Percentiles rank a stretch among this genome's conserved stretches.
Evolutionary conservation across 108 stramenopile species (phyloP).

Genomic region (Pseudonitzschia multistriata): DNA sequence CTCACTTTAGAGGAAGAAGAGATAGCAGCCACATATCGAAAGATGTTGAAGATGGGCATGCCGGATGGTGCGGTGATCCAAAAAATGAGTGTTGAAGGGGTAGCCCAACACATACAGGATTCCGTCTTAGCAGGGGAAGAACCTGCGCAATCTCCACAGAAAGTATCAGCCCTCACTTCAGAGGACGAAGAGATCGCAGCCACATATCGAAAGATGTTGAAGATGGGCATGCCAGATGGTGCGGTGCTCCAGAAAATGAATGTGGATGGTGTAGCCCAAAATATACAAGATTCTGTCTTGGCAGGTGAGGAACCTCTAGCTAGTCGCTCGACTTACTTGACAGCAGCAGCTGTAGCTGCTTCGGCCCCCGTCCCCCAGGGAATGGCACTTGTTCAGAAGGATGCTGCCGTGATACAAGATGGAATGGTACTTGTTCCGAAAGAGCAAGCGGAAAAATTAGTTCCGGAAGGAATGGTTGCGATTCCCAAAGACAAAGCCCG

Average conservation of each 20-base stretch:
- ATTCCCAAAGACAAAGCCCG: constrained; percentile 28
- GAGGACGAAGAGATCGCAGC: constrained; percentile 34
- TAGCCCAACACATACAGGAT: constrained; percentile 35
- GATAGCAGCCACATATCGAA: constrained; percentile 24
- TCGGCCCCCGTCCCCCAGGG: constrained; percentile 29
- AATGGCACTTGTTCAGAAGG: constrained; percentile 36
- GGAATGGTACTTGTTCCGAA: constrained; percentile 44
- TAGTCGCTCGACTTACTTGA: background rate
- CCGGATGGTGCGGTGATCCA: constrained; percentile 36
- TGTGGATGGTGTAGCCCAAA: constrained; percentile 21
- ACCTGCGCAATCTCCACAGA: background rate
- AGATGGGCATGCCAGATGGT: constrained; percentile 40
- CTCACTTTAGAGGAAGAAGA: constrained; percentile 33
- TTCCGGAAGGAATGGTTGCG: constrained; percentile 37
- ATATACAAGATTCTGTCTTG: constrained; percentile 28
- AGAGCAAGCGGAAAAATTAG: constrained; percentile 32
- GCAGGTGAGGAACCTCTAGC: constrained; percentile 14
- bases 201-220: constrained; percentile 36
- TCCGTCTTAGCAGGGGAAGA: constrained; percentile 24
- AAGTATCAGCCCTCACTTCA: constrained; percentile 1
- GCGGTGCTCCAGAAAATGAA: constrained; percentile 37
- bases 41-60: constrained; percentile 45
- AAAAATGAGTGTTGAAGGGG: constrained; percentile 31
- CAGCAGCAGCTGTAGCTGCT: constrained; percentile 6
- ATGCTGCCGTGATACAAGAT: constrained; percentile 30